These are phyloP conservation scores for Bertia moriformis DNA, from an alignment of 2,329 filamentous ascomycete genomes.

Conservation along the genomic window DNA sequence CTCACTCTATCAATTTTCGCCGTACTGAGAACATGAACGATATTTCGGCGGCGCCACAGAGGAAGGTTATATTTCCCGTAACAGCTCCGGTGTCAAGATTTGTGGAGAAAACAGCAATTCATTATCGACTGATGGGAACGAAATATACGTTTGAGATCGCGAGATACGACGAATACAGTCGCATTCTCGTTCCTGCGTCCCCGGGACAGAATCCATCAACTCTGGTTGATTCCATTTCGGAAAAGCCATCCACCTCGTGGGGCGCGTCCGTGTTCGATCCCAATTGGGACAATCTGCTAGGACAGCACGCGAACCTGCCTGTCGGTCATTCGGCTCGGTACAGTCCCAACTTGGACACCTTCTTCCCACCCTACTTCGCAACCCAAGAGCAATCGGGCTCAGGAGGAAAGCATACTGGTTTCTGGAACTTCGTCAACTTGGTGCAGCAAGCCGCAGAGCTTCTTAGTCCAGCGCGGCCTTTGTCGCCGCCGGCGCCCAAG, in stretches of 20 bases:
- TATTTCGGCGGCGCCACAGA: constrained; percentile 10
- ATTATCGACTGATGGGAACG: constrained; percentile 20
- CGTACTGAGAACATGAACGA: constrained; percentile 6
- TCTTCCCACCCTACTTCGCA: constrained; percentile 20
- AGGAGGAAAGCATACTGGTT: constrained; percentile 11
- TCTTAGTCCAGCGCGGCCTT: constrained; percentile 10
- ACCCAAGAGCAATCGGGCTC: constrained; percentile 5
- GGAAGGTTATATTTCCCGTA: constrained; percentile 14
- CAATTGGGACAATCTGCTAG: constrained; percentile 22
- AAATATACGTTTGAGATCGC: constrained; percentile 24
- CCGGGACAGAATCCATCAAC: constrained; percentile 4
- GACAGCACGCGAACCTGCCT: constrained; percentile 15
- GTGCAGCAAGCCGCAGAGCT: constrained; percentile 16
- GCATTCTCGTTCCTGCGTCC: constrained; percentile 4
- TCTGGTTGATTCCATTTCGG: constrained; percentile 6
- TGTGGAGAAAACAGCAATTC: constrained; percentile 20
- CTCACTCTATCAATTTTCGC: constrained; percentile 12
- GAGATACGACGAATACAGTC: constrained; percentile 20
- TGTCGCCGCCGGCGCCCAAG: no score
- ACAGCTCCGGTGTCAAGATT: constrained; percentile 13
- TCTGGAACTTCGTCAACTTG: constrained; percentile 17
- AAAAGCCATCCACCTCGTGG: constrained; percentile 15
- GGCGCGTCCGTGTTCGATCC: constrained; percentile 18
- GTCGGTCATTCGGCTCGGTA: constrained; percentile 17
- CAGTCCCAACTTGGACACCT: constrained; percentile 13